Conservation (phyloP, 768 basidiomycete species). For the Cyclocybe cylindracea region DNA sequence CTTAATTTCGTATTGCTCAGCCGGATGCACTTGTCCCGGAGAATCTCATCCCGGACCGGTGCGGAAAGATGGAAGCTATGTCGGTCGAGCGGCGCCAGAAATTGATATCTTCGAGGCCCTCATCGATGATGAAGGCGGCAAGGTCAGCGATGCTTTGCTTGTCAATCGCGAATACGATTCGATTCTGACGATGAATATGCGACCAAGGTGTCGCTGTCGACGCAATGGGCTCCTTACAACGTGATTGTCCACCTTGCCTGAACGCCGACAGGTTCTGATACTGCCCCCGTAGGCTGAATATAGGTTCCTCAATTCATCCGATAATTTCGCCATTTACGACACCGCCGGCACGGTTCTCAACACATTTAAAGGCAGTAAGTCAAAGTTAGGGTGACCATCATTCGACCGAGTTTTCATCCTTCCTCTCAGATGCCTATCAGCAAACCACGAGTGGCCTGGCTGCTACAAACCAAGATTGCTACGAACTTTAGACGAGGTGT, state of each 20-base stretch:
- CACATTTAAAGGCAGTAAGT: constrained; percentile 61
- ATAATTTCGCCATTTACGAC: constrained; percentile 52
- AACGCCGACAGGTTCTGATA: neutral
- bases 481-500: constrained; percentile 41
- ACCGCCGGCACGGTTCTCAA: constrained; percentile 47
- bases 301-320: constrained; percentile 50
- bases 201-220: constrained; percentile 49
- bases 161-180: neutral
- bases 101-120: constrained; percentile 69
- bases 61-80: constrained; percentile 49
- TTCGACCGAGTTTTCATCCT: constrained; percentile 25
- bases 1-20: constrained; percentile 13
- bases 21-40: constrained; percentile 39
- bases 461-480: constrained; percentile 63
- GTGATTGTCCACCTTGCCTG: constrained; percentile 14
- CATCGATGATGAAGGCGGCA: constrained; percentile 26
- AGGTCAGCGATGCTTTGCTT: constrained; percentile 10
- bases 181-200: constrained; percentile 4
- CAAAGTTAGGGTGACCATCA: neutral
- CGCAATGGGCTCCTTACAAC: constrained; percentile 65
- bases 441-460: constrained; percentile 74
- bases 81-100: constrained; percentile 64
- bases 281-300: constrained; percentile 54
- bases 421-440: constrained; percentile 49
- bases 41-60: constrained; percentile 42